Percentiles rank a stretch among this genome's conserved stretches.
Conservation (phyloP, 2,329 filamentous ascomycete genomes). For the Colletotrichum incanum region DNA sequence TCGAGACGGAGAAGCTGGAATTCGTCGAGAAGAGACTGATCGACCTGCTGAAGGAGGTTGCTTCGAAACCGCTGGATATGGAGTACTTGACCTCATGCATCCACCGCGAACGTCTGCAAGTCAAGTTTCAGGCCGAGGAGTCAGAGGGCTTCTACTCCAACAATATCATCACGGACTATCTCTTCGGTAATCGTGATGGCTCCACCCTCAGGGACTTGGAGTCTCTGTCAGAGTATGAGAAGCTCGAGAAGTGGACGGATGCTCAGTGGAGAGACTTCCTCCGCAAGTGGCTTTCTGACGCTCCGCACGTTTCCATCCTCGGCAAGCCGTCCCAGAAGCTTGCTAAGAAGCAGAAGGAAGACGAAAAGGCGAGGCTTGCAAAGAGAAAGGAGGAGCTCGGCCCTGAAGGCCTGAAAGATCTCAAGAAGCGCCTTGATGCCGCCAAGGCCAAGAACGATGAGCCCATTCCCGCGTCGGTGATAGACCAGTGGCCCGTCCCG, state of each 20-base stretch:
- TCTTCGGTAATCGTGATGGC: slow-evolving; percentile 90
- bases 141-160: slow-evolving; percentile 86
- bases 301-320: slow-evolving; percentile 88
- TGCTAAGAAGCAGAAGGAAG: slow-evolving; percentile 84
- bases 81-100: slow-evolving; percentile 91
- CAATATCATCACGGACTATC: slow-evolving; percentile 91
- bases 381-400: slow-evolving; percentile 86
- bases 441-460: slow-evolving; percentile 92
- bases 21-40: slow-evolving; percentile 90
- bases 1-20: slow-evolving; percentile 87
- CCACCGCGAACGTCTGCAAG: slow-evolving; percentile 82
- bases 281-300: slow-evolving; percentile 87
- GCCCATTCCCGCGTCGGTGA: slow-evolving; percentile 85
- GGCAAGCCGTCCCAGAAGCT: slow-evolving; percentile 88
- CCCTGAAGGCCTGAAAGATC: slow-evolving; percentile 82
- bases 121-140: slow-evolving; percentile 87
- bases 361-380: slow-evolving; percentile 84
- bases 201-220: slow-evolving; percentile 77
- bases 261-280: slow-evolving; percentile 87
- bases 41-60: slow-evolving; percentile 85
- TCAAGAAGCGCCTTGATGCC: slow-evolving; percentile 82
- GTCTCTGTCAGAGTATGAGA: slow-evolving; percentile 73
- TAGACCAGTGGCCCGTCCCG: slow-evolving; percentile 87
- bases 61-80: slow-evolving; percentile 88
- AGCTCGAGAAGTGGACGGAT: slow-evolving; percentile 85